A percentile compares a stretch with the other conserved stretches of the same genome.
These are phyloP conservation scores for Cytospora piceae DNA, from an alignment of 2,329 filamentous ascomycete species.

Conservation along the genomic window DNA sequence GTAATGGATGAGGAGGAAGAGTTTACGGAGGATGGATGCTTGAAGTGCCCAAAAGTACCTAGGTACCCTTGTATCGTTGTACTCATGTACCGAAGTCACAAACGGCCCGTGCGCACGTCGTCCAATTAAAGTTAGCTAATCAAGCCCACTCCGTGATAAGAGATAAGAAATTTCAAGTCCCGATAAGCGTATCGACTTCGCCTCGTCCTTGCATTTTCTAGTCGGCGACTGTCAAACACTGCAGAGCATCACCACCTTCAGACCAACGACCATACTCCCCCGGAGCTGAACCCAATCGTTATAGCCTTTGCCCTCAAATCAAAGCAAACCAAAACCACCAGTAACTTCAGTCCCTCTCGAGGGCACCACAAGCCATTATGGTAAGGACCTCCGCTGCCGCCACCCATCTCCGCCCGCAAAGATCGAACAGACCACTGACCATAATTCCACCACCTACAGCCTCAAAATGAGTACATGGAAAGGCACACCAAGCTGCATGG, in stretches of 20 bases:
- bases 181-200: background rate
- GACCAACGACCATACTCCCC: background rate
- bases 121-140: background rate
- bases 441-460: conserved; percentile 29
- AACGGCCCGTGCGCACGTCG: background rate
- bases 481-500: background rate
- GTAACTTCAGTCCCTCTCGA: conserved; percentile 24
- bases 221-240: background rate
- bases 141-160: too few species aligned
- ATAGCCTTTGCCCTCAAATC: too few species aligned
- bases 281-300: too few species aligned
- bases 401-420: conserved; percentile 34
- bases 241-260: background rate
- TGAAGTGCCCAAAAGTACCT: too few species aligned
- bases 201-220: background rate
- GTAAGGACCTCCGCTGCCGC: conserved; percentile 20
- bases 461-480: conserved; percentile 37
- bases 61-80: too few species aligned
- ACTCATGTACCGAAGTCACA: background rate
- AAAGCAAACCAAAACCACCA: background rate
- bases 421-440: conserved; percentile 19
- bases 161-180: too few species aligned
- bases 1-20: too few species aligned
- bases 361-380: conserved; percentile 25
- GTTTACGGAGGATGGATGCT: too few species aligned